A percentile compares a stretch with the other conserved stretches of the same genome.
phyloP scores from a whole-genome alignment of 1,284 basidiomycete species.

The Leccinum griseonigrum region DNA sequence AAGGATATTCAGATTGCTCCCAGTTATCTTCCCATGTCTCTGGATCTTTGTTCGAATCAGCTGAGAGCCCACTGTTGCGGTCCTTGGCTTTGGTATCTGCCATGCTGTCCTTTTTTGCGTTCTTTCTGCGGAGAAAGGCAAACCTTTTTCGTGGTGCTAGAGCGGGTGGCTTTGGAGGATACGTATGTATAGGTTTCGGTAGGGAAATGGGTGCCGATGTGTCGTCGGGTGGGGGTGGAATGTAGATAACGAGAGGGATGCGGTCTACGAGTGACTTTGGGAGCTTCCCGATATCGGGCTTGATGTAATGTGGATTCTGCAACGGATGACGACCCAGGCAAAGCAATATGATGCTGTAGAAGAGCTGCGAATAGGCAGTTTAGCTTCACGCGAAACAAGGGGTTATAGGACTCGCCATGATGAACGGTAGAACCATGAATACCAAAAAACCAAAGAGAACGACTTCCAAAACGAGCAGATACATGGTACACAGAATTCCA shows the following conservation, averaged over 20 bases:
- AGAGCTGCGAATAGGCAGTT: conserved; percentile 46
- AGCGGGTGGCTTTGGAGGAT: conserved; percentile 51
- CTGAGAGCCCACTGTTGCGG: conserved; percentile 19
- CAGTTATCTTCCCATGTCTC: conserved; percentile 56
- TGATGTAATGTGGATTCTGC: conserved; percentile 66
- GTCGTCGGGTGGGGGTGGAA: conserved; percentile 68
- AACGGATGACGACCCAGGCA: conserved; percentile 74
- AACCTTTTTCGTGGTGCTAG: conserved; percentile 44
- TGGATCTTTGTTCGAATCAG: conserved; percentile 34
- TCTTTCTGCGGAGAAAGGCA: conserved; percentile 44
- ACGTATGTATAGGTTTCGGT: conserved; percentile 47
- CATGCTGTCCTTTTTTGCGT: conserved; percentile 26
- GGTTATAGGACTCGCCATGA: conserved; percentile 55
- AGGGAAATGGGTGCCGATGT: conserved; percentile 38
- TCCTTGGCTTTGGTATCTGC: conserved; percentile 15
- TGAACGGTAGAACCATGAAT: conserved; percentile 71
- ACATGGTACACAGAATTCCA: conserved; percentile 74
- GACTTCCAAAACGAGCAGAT: conserved; percentile 71
- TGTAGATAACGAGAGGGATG: conserved; percentile 80
- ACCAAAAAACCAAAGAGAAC: conserved; percentile 68
- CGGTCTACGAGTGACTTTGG: conserved; percentile 65
- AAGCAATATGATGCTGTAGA: conserved; percentile 73
- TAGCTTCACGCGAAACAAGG: neutral
- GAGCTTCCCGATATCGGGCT: conserved; percentile 73
- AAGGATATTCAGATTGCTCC: conserved; percentile 55